Evolutionary conservation across 805 yeast species (phyloP).

Genomic region (Wickerhamiella musiphila): DNA sequence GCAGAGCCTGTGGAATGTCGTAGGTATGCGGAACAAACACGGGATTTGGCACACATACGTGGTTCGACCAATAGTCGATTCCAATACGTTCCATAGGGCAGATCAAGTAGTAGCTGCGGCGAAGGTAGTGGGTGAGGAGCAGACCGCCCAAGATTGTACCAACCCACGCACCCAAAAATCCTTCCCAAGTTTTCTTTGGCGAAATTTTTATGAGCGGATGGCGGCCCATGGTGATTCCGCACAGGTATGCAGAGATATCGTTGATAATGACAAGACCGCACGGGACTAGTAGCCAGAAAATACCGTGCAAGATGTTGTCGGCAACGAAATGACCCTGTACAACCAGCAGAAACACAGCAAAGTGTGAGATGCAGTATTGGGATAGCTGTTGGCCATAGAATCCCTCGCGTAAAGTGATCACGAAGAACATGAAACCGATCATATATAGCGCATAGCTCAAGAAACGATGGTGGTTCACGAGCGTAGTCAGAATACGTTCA

Average conservation of each 20-base stretch:
- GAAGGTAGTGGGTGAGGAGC: constrained; percentile 42
- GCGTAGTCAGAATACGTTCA: constrained; percentile 34
- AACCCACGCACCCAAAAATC: constrained; percentile 94
- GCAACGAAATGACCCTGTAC: constrained; percentile 89
- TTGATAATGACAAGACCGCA: constrained; percentile 82
- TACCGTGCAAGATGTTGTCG: constrained; percentile 72
- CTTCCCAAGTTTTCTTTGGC: constrained; percentile 95
- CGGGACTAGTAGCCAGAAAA: constrained; percentile 89
- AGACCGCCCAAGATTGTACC: constrained; percentile 70
- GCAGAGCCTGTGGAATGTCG: constrained; percentile 53
- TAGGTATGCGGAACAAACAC: constrained; percentile 71
- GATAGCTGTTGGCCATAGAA: constrained; percentile 84
- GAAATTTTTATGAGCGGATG: constrained; percentile 86
- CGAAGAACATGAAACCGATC: constrained; percentile 78
- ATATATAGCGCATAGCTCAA: constrained; percentile 71
- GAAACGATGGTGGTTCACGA: constrained; percentile 67
- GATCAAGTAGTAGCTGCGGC: constrained; percentile 55
- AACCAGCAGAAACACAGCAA: constrained; percentile 78
- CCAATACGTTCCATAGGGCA: constrained; percentile 60
- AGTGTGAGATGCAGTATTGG: constrained; percentile 83
- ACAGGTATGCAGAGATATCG: constrained; percentile 89
- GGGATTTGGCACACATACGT: constrained; percentile 71
- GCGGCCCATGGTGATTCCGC: constrained; percentile 91
- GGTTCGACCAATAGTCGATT: constrained; percentile 41
- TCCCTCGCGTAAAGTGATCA: constrained; percentile 75